Base-by-base conservation (phyloP, 352 stramenopile genomes). In the Pythium sp. region DNA sequence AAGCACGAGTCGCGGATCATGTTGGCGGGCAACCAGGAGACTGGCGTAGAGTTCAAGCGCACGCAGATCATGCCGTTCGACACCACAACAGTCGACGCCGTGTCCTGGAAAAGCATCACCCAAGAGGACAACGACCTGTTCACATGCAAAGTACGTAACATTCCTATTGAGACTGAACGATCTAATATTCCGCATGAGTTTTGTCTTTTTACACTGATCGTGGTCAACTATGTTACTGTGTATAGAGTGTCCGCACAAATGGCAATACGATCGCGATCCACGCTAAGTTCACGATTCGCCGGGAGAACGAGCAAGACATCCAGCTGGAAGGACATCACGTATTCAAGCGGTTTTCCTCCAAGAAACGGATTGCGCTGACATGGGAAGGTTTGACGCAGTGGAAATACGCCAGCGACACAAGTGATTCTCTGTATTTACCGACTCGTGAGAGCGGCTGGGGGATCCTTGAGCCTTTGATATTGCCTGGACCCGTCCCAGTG, bases 371-470 rank as follows among this genome's bases (percentile, higher is more conserved):
- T 14, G 51, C 22, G 9, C 3, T 69, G 54, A 51, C 64, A 18
- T 69, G 64, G 64, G 64, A 63, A 30, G 64, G 64, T 6, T 7
- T 69, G 38, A 69, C 38, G 41, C 64, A 69, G 41, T 69, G 64
- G 64, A 32, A 12, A 22, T n/a, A 51, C 15, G 64, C 64, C 11
- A 36, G 8, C 14, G 28, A 51, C 30, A 32, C 34, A n/a, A 58
- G 53, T 28, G 26, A 58, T 9, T 0, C 15, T 3, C 26, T 58
- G 2, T 63, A 55, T 18, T 36, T 63, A 11, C 64, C 64, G 22
- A 64, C 64, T 5, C 64, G 64, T 20, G 64, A 69, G 38, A 69
- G 53, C 6, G 64, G 64, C n/a, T 69, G 32, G 28, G 64, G 54
- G 12, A 24, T 62, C n/a, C n/a, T 69, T 0, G 34, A 69, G 22